Evolutionary conservation across 805 yeast genomes (phyloP), one percentile per base, ranked within the genome.

Genomic region (Starmerella asiatica): DNA sequence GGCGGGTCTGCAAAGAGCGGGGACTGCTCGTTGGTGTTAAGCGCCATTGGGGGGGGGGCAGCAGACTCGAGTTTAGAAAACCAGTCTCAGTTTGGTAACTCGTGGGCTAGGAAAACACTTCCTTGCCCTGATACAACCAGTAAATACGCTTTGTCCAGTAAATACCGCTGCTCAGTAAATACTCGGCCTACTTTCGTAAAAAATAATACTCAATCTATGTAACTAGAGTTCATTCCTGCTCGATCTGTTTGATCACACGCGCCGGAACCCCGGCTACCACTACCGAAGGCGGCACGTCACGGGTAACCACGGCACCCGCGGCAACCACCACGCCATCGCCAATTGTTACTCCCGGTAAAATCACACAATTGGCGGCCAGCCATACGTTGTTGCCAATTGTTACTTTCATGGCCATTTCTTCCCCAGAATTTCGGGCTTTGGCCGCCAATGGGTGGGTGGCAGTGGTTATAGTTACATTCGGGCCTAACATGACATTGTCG

Each of bases 251-350:
- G 8, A 47, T 24, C 5, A 73, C 68, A 44, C 57, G 63, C 5
- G 74, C 78, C 0, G 84, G 86, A 17, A 65, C 64, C 0, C 86
- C 86, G n/a, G 63, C 78, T 12, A 70, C 77, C 15, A 77, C 69
- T 0, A 70, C 60, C 42, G 66, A 60, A 3, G 69, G 60, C 0
- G 79, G 77, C 21, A 78, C 68, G 43, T 68, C 71, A 40, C 62
- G 70, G 16, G 69, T 66, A 18, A 79, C 83, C 3, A 76, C 75
- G 6, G 77, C 60, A 3, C 82, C 83, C 3, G 85, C 82, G 2
- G 77, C 86, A 32, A 79, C 63, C 1, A 74, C 73, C 3, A 68
- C 65, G 8, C 71, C 69, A 36, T 72, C 70, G 12, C 85, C 86
- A 33, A 79, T 65, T 1, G 68, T 71, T 9, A 75, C 76, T 7